These are phyloP conservation scores for Phalaenopsis aphrodite DNA, from an alignment of 106 monocot genomes.

Conservation along the genomic window DNA sequence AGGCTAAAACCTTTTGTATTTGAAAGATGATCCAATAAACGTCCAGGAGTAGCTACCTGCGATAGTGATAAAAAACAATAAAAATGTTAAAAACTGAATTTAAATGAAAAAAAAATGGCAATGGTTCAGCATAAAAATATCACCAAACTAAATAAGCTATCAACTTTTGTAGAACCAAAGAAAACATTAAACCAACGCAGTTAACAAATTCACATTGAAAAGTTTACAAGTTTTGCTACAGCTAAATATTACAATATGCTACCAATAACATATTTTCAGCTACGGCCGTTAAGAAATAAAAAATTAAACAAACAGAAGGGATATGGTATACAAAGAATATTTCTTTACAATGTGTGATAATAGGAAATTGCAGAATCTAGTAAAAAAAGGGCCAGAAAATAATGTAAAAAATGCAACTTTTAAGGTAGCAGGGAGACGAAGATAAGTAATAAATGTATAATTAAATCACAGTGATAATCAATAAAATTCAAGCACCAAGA, in stretches of 20 bases:
- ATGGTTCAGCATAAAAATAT: neutral
- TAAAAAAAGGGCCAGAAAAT: too few species aligned
- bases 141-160: neutral
- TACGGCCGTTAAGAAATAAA: neutral
- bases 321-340: neutral
- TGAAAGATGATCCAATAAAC: conserved; percentile 88
- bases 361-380: too few species aligned
- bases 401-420: too few species aligned
- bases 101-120: neutral
- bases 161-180: neutral
- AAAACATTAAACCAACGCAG: too few species aligned
- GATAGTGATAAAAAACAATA: conserved; percentile 1
- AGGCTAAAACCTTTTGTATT: conserved; percentile 97
- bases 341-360: neutral
- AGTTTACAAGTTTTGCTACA: neutral
- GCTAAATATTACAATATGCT: neutral
- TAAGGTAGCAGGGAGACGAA: too few species aligned
- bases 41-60: conserved; percentile 94
- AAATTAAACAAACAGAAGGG: neutral
- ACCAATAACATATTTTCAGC: neutral
- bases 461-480: too few species aligned
- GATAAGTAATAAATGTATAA: too few species aligned
- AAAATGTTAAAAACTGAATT: neutral
- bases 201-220: neutral
- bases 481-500: too few species aligned